These are phyloP conservation scores for Trypanosoma congolense DNA, from an alignment of 208 protist species.

Conservation along the genomic window DNA sequence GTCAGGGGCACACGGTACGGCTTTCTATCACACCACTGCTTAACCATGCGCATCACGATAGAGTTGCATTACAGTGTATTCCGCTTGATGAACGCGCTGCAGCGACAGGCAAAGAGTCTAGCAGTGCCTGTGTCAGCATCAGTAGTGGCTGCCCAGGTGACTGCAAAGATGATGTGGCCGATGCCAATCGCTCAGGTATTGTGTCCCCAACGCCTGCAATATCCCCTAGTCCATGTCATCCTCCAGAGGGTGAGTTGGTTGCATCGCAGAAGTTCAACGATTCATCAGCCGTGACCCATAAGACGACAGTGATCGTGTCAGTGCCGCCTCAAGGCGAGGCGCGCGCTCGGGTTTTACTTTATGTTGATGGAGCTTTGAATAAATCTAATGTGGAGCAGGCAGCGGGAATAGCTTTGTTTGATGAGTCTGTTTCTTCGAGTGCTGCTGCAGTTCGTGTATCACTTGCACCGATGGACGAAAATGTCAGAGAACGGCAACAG, in stretches of 20 bases:
- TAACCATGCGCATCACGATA: constrained; percentile 8
- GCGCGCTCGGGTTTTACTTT: constrained; percentile 16
- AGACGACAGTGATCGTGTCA: constrained; percentile 5
- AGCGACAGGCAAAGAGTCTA: neutral
- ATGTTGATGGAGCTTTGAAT: constrained; percentile 4
- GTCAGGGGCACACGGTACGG: constrained; percentile 14
- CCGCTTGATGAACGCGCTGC: neutral
- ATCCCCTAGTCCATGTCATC: no score
- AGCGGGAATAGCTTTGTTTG: constrained; percentile 57
- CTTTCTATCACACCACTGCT: constrained; percentile 19
- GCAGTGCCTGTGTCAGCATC: no score
- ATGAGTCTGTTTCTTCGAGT: constrained; percentile 72
- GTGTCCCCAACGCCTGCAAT: no score
- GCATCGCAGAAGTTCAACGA: neutral
- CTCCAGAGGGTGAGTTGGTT: no score
- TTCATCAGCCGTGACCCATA: neutral
- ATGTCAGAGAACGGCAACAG: constrained; percentile 2
- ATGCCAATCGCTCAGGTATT: no score
- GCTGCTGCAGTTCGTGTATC: constrained; percentile 45
- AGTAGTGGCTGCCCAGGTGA: no score
- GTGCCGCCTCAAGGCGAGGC: constrained; percentile 8
- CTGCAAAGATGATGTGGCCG: no score
- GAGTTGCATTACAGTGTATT: constrained; percentile 7
- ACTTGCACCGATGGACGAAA: constrained; percentile 29
- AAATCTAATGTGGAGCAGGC: constrained; percentile 54